phyloP scores from a whole-genome alignment of 2,329 filamentous ascomycete species.

The Xylariaceae sp. region DNA sequence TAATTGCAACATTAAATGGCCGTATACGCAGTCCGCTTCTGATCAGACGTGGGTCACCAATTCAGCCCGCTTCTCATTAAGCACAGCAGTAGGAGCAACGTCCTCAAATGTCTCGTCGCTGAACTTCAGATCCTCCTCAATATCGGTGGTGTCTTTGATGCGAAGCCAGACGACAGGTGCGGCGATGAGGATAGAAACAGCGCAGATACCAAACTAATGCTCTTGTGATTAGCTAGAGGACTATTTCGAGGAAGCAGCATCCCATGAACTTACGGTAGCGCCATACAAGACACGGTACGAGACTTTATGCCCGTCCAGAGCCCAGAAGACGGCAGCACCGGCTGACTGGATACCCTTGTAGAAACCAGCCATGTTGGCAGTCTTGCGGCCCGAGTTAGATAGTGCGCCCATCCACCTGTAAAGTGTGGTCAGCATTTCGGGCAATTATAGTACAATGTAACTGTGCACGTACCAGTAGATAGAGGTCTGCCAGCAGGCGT shows the following conservation, averaged over 20 bases:
- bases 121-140: constrained; percentile 85
- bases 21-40: not conserved
- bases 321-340: constrained; percentile 78
- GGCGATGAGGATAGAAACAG: constrained; percentile 75
- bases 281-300: constrained; percentile 77
- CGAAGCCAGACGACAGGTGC: constrained; percentile 79
- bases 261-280: constrained; percentile 49
- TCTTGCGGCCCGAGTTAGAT: constrained; percentile 89
- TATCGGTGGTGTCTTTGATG: constrained; percentile 79
- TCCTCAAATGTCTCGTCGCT: constrained; percentile 83
- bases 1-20: not conserved
- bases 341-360: constrained; percentile 91
- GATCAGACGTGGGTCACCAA: constrained; percentile 12
- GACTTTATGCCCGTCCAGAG: constrained; percentile 67
- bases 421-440: constrained; percentile 50
- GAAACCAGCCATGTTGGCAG: constrained; percentile 90
- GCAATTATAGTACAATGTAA: constrained; percentile 68
- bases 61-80: constrained; percentile 37
- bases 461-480: constrained; percentile 85
- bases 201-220: constrained; percentile 25
- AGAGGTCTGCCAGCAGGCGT: constrained; percentile 87
- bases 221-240: constrained; percentile 1
- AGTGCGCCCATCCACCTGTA: constrained; percentile 87
- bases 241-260: not conserved
- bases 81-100: constrained; percentile 52